These are phyloP conservation scores for Xylaria acuta DNA, from an alignment of 495 filamentous ascomycete genomes.

Conservation along the genomic window DNA sequence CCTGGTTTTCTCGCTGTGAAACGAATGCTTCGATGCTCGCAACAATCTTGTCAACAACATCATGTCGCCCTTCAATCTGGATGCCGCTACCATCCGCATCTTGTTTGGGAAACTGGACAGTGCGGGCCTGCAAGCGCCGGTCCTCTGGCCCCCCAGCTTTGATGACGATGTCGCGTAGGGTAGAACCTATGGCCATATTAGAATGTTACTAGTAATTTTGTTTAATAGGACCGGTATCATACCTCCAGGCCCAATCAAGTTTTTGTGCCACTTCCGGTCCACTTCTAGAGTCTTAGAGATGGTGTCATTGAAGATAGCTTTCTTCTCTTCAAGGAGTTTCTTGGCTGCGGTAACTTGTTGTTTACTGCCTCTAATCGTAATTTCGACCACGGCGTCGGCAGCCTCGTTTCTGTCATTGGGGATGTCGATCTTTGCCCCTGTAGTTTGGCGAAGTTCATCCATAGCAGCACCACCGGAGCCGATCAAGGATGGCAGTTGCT, in stretches of 20 bases:
- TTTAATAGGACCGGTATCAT: slow-evolving; percentile 30
- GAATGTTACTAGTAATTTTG: slow-evolving; percentile 25
- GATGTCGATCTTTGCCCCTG: slow-evolving; percentile 88
- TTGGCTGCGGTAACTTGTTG: slow-evolving; percentile 87
- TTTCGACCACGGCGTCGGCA: slow-evolving; percentile 73
- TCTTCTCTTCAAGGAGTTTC: slow-evolving; percentile 83
- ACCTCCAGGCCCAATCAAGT: slow-evolving; percentile 89
- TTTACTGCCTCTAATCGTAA: slow-evolving; percentile 89
- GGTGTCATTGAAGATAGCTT: slow-evolving; percentile 82
- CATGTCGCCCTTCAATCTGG: slow-evolving; percentile 79
- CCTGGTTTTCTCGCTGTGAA: slow-evolving; percentile 76
- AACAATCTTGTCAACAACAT: slow-evolving; percentile 88
- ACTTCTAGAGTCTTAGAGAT: slow-evolving; percentile 83
- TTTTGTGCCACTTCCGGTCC: slow-evolving; percentile 88
- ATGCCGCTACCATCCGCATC: slow-evolving; percentile 83
- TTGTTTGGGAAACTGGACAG: slow-evolving; percentile 87
- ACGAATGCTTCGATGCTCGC: slow-evolving; percentile 80
- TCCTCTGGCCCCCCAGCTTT: slow-evolving; percentile 90
- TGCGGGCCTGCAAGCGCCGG: slow-evolving; percentile 75
- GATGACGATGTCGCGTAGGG: slow-evolving; percentile 83
- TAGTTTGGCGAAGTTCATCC: slow-evolving; percentile 82
- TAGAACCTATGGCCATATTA: slow-evolving; percentile 69
- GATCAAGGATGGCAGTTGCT: slow-evolving; percentile 87
- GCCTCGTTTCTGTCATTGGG: slow-evolving; percentile 66
- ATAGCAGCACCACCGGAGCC: slow-evolving; percentile 87